phyloP scores from a whole-genome alignment of 306 rosid species.

The Dalbergia cultrata region DNA sequence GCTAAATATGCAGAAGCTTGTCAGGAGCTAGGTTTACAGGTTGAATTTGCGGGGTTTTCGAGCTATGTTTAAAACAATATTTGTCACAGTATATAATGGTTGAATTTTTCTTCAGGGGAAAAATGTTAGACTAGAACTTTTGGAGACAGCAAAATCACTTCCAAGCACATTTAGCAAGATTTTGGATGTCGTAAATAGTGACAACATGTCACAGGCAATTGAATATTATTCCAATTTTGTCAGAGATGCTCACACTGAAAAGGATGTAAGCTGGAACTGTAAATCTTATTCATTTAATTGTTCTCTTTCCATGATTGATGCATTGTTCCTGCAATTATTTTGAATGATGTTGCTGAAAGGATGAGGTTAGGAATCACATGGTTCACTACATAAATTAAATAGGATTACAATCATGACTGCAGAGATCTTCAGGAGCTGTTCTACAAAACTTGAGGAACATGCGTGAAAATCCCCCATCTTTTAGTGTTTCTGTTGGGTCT shows the following conservation, averaged over 20 bases:
- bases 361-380: slow-evolving; percentile 34
- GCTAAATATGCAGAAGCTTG: slow-evolving; percentile 90
- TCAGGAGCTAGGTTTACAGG: slow-evolving; percentile 98
- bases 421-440: slow-evolving; percentile 60
- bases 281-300: slow-evolving; percentile 10
- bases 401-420: slow-evolving; percentile 47
- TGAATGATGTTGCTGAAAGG: neutral
- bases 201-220: slow-evolving; percentile 70
- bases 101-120: slow-evolving; percentile 71
- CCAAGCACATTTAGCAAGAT: slow-evolving; percentile 80
- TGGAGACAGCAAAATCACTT: slow-evolving; percentile 90
- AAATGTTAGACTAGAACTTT: slow-evolving; percentile 80
- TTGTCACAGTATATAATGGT: slow-evolving; percentile 4
- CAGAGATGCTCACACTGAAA: slow-evolving; percentile 83
- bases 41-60: slow-evolving; percentile 44
- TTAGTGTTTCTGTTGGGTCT: slow-evolving; percentile 73
- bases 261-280: slow-evolving; percentile 69
- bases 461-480: slow-evolving; percentile 73
- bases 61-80: slow-evolving; percentile 4
- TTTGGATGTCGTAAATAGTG: slow-evolving; percentile 75
- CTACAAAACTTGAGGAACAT: slow-evolving; percentile 68
- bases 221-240: slow-evolving; percentile 88
- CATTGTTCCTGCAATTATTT: slow-evolving; percentile 28
- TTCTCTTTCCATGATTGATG: slow-evolving; percentile 37
- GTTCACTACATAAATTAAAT: slow-evolving; percentile 41